Evolutionary conservation across 1,284 basidiomycete genomes (phyloP).

Genomic region (Leccinum solheimii): DNA sequence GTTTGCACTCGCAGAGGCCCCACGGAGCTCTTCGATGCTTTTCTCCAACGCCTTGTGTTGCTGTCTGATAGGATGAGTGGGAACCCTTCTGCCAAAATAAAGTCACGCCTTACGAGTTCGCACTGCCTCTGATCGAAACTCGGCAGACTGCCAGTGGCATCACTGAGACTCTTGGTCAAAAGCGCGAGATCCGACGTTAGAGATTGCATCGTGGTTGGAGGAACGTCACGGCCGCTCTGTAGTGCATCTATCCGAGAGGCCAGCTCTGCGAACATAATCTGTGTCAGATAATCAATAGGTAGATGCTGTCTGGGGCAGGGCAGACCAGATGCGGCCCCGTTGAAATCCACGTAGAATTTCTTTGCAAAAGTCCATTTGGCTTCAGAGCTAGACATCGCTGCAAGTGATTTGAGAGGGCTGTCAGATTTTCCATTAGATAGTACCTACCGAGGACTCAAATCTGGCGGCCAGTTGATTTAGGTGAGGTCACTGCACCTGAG

Average conservation of each 20-base stretch:
- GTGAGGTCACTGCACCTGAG: too few relatives aligned
- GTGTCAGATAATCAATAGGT: conserved; percentile 17
- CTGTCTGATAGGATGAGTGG: conserved; percentile 38
- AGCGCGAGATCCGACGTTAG: conserved; percentile 48
- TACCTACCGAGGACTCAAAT: not conserved
- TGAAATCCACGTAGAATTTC: conserved; percentile 28
- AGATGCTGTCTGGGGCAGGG: not conserved
- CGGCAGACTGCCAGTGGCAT: conserved; percentile 63
- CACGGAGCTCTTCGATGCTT: conserved; percentile 50
- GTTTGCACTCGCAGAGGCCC: conserved; percentile 46
- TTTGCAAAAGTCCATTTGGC: conserved; percentile 33
- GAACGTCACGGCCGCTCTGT: conserved; percentile 6
- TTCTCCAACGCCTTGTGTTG: conserved; percentile 61
- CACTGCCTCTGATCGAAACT: conserved; percentile 73
- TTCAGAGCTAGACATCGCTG: conserved; percentile 23
- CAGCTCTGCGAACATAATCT: conserved; percentile 22
- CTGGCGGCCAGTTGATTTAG: not conserved
- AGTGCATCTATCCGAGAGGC: conserved; percentile 25
- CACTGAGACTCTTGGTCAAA: conserved; percentile 58
- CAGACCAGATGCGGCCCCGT: conserved; percentile 27
- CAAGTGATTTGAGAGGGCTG: not conserved
- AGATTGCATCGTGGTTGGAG: conserved; percentile 36
- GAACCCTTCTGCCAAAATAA: not conserved
- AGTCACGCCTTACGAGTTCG: conserved; percentile 53
- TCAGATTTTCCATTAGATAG: not conserved